A percentile compares a stretch with the other conserved stretches of the same genome.
phyloP scores from a whole-genome alignment of 2,329 filamentous ascomycete genomes.

The Septoria linicola region DNA sequence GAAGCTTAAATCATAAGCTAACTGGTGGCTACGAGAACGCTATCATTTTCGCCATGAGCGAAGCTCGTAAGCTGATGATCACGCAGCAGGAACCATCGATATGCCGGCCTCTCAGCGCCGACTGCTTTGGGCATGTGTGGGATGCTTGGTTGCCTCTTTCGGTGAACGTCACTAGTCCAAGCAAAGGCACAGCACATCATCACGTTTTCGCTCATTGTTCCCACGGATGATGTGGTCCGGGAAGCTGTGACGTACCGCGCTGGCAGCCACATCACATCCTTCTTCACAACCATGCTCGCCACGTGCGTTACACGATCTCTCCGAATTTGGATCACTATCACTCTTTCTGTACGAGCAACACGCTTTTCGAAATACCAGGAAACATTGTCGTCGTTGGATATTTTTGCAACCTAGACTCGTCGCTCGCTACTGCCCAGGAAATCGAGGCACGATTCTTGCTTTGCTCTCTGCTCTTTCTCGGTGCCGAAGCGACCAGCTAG shows the following conservation, averaged over 20 bases:
- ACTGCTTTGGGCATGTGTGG: slow-evolving; percentile 10
- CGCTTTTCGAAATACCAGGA: not conserved
- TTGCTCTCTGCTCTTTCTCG: slow-evolving; percentile 3
- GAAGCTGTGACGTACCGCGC: not conserved
- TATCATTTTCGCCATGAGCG: not conserved
- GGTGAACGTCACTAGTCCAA: not conserved
- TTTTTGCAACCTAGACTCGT: too few species aligned
- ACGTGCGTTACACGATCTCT: slow-evolving; percentile 7
- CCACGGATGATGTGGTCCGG: slow-evolving; percentile 2
- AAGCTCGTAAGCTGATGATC: not conserved
- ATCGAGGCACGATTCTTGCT: not conserved
- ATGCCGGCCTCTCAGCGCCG: not conserved
- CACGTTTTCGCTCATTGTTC: not conserved
- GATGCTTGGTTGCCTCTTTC: slow-evolving; percentile 7
- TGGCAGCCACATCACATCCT: slow-evolving; percentile 8
- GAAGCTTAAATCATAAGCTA: slow-evolving; percentile 14
- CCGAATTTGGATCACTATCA: not conserved
- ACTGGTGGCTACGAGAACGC: too few species aligned
- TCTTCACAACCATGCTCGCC: slow-evolving; percentile 3
- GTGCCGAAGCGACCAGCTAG: slow-evolving; percentile 3
- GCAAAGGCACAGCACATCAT: slow-evolving; percentile 2
- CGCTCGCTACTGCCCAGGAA: not conserved
- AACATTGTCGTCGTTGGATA: not conserved
- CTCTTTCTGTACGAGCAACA: not conserved
- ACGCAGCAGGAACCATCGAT: not conserved